Evolutionary conservation across 805 yeast genomes (phyloP).

Genomic region (Millerozyma miso): DNA sequence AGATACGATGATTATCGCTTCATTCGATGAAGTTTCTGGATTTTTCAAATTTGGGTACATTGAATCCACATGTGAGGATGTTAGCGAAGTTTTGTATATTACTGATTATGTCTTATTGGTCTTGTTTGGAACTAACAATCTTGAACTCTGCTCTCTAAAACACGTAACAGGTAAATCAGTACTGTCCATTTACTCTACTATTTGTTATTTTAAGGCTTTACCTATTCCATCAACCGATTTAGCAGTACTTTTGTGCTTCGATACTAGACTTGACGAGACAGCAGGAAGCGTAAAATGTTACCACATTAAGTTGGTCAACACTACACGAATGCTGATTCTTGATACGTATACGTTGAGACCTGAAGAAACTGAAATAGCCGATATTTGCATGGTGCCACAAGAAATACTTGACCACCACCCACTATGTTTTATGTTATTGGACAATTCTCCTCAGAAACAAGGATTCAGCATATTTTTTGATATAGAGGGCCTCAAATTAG

Average conservation of each 20-base stretch:
- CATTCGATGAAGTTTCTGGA: constrained; percentile 5
- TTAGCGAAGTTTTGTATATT: constrained; percentile 11
- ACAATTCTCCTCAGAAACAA: constrained; percentile 7
- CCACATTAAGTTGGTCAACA: constrained; percentile 14
- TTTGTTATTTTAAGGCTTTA: constrained; percentile 14
- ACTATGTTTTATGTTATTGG: constrained; percentile 12
- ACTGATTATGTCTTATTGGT: constrained; percentile 6
- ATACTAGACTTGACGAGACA: constrained; percentile 9
- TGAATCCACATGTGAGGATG: constrained; percentile 1
- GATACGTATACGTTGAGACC: constrained; percentile 7
- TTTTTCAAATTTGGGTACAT: constrained; percentile 7
- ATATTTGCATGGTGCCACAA: constrained; percentile 11
- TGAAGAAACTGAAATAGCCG: constrained; percentile 14
- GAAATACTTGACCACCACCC: not conserved
- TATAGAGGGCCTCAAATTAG: constrained; percentile 8
- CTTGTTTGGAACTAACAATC: not conserved
- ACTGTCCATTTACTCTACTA: constrained; percentile 10
- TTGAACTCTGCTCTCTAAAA: not conserved
- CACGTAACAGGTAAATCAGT: not conserved
- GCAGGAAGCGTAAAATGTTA: constrained; percentile 12
- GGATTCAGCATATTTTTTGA: constrained; percentile 9
- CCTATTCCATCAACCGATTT: constrained; percentile 7
- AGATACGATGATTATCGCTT: constrained; percentile 7
- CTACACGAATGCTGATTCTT: constrained; percentile 10
- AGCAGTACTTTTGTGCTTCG: constrained; percentile 15